Evolutionary conservation across 2,329 filamentous ascomycete genomes (phyloP), one percentile per base, ranked within the genome.

Genomic region (Ophiosphaerella herpotricha): DNA sequence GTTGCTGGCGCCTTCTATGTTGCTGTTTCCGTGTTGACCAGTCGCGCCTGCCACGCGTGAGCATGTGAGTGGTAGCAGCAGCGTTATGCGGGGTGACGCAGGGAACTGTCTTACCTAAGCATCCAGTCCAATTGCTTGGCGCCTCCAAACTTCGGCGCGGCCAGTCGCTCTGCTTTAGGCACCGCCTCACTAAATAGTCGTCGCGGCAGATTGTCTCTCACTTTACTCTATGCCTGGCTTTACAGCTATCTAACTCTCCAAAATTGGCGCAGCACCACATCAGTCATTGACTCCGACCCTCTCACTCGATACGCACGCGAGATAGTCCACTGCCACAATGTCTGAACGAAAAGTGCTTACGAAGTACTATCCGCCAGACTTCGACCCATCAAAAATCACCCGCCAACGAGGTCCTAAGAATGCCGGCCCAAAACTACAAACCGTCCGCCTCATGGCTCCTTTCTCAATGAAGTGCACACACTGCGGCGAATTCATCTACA

Each of bases 381-480:
- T 97, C 75, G 94, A 99, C 74, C 93, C 93, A 11, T 85, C 85
- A 23, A 86, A 89, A 65, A 68, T 97, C 75, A 81, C 82, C 23
- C 85, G 90, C 14, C 82, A 82, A 38, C 86, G 85, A 54, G 86
- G 78, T 24, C 84, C 85, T 7, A 92, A 92, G 71, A 78, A 85
- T 48, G 82, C 83, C 6, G 92, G 90, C 0, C 90, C 90, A 0
- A 90, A 90, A 62, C 82, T 91, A 7, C 90, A 95, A 67, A 91
- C 88, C 0, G 91, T 97, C 45, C 87, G 92, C 38, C 80, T 97
- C 31, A 97, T 97, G 91, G 88, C 89, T 0, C 90, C 91, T 4
- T 94, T 92, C 75, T 85, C 82, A 43, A 90, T 92, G 85, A 87
- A 86, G 68, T 92, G 89, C 71, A 85, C 74, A 11, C 75, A 77